Evolutionary conservation across 306 rosid species (phyloP).

Genomic region (Cicer chorassanicum): DNA sequence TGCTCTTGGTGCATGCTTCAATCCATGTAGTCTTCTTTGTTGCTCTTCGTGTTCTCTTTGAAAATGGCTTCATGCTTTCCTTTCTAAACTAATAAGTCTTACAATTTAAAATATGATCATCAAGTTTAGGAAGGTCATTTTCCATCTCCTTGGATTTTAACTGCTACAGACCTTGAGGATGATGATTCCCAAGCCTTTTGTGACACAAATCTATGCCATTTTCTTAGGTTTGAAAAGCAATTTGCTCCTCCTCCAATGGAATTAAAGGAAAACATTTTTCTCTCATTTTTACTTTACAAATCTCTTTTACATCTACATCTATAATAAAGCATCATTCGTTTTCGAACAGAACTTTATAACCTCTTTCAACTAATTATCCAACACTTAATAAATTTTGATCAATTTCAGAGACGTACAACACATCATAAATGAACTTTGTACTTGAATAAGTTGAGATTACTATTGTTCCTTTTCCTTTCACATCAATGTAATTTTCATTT

Average conservation of each 20-base stretch:
- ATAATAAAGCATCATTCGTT: neutral
- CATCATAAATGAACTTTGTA: neutral
- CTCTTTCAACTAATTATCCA: neutral
- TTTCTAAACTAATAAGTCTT: no score
- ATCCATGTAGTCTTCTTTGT: no score
- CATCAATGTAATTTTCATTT: no score
- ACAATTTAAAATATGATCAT: no score
- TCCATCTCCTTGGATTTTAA: no score
- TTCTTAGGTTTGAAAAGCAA: neutral
- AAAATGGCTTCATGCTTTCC: no score
- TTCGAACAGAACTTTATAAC: neutral
- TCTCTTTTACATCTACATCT: neutral
- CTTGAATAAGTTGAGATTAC: neutral
- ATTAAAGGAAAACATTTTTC: neutral
- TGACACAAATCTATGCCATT: neutral
- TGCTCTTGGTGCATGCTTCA: no score
- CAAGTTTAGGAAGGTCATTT: no score
- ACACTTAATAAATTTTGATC: neutral
- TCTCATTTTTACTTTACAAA: neutral
- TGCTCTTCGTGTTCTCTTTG: no score
- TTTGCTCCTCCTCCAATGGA: neutral
- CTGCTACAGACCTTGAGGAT: neutral
- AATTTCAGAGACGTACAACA: neutral
- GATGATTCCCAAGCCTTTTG: conserved; percentile 2
- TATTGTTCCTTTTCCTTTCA: neutral